Conservation (phyloP, 78 protist species). For the Fonticula alba region DNA sequence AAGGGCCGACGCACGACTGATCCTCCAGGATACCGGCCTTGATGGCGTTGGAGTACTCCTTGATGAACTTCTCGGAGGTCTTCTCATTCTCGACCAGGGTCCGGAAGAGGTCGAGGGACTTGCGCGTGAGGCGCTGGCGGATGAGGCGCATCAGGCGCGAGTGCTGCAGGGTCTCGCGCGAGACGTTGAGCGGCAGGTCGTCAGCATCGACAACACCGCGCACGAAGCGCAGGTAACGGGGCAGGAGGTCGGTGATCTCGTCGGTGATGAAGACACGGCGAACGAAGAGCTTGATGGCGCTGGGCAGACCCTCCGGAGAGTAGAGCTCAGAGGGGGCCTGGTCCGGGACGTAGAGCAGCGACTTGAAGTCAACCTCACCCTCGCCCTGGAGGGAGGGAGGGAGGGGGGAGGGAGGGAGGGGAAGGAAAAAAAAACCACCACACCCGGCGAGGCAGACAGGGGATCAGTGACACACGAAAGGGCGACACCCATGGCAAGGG, state of each 20-base stretch:
- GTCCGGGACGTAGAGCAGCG: constrained; percentile 86
- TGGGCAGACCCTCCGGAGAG: constrained; percentile 25
- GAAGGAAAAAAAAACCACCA: too few species aligned
- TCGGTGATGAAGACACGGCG: constrained; percentile 90
- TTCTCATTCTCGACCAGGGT: constrained; percentile 19
- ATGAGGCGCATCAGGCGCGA: constrained; percentile 31
- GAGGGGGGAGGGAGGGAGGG: too few species aligned
- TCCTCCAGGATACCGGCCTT: constrained; percentile 95
- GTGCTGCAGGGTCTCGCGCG: constrained; percentile 91
- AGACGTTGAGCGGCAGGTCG: constrained; percentile 92
- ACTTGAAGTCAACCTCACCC: constrained; percentile 73
- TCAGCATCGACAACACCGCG: constrained; percentile 94
- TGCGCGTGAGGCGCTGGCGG: constrained; percentile 67
- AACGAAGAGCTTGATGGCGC: constrained; percentile 78
- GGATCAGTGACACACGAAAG: too few species aligned
- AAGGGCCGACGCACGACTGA: not conserved
- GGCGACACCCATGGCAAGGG: too few species aligned
- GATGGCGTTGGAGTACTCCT: constrained; percentile 63
- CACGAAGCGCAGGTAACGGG: constrained; percentile 82
- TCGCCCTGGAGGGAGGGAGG: too few species aligned
- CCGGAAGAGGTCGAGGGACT: constrained; percentile 70
- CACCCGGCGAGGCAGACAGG: too few species aligned
- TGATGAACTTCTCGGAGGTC: constrained; percentile 54
- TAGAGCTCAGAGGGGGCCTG: constrained; percentile 44
- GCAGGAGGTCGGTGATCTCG: constrained; percentile 78